Evolutionary conservation across 1,139 yeast genomes (phyloP), one percentile per base, ranked within the genome.

Genomic region (Candida sp.): DNA sequence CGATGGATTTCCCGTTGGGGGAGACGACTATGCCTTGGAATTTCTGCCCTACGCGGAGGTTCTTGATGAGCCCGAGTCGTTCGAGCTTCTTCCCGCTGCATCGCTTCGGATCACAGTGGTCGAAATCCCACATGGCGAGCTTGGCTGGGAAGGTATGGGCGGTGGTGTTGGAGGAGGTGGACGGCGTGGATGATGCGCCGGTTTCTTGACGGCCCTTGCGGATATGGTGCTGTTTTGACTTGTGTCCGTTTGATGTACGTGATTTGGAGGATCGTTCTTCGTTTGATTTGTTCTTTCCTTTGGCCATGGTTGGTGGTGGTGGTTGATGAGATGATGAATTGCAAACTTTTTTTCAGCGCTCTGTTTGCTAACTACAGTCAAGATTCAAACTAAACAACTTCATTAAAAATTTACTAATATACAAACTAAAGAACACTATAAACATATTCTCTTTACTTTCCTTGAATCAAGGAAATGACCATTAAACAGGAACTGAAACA

Each of bases 21-120:
- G 97, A 86, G 3, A 94, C 96, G 6, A 94, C 93, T 1, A 96
- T 71, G 7, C 99, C 99, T 53, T 80, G 85, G 63, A 90, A 94
- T 69, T 92, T 94, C 63, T 93, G 98, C 0, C 99, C 99, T 11
- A 94, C 83, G 54, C 96, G 74, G 54, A 96, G 68, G 53, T 84
- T 83, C 55, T 85, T 84, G 47, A 96, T 92, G 32, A 91, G 70
- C 0, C 99, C 99, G 35, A 94, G 69, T 51, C 99, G 77, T 65
- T 91, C 97, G 37, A 94, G 77, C 66, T 93, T 94, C 73, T 94
- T 94, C 26, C 99, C 99, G 57, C 96, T 88, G 65, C 99, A 94
- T 65, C 98, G 80, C 66, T 96, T 96, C 3, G 99, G 99, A 69
- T 94, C 99, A 72, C 99, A 94, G 67, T 94, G 99, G 61, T 93